A percentile compares a stretch with the other conserved stretches of the same genome.
These are phyloP conservation scores for Rhododendron ferrugineum DNA, from an alignment of 148 eudicot species.

Conservation along the genomic window DNA sequence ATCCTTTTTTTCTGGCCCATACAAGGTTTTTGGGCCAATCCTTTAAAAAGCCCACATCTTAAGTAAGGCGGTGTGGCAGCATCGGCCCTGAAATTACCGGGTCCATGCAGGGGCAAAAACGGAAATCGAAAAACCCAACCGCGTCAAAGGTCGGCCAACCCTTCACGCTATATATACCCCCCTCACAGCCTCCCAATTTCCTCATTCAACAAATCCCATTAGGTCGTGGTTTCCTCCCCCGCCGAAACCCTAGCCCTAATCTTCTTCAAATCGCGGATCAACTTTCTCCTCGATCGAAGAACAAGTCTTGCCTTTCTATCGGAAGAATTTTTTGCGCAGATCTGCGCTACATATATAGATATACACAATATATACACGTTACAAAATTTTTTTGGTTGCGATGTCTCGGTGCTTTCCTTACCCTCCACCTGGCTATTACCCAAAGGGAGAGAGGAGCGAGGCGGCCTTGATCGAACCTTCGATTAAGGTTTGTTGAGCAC, in stretches of 20 bases:
- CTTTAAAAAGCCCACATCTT: neutral
- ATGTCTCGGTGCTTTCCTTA: constrained; percentile 91
- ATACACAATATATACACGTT: neutral
- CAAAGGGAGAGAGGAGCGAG: constrained; percentile 33
- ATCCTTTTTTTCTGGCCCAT: too few species aligned
- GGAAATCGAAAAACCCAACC: neutral
- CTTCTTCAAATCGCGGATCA: neutral
- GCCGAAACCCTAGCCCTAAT: constrained; percentile 4
- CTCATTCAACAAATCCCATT: neutral
- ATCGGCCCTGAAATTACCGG: neutral
- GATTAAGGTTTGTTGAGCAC: constrained; percentile 91
- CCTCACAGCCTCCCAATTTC: neutral
- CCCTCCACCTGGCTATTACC: constrained; percentile 57
- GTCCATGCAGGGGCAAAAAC: neutral
- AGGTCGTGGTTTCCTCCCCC: neutral
- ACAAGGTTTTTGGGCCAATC: neutral
- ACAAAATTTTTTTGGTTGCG: constrained; percentile 6
- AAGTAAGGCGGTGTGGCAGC: neutral
- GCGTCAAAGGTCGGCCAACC: neutral
- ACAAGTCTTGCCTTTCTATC: too few species aligned
- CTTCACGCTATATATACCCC: neutral
- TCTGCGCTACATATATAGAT: neutral
- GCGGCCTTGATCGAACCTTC: constrained; percentile 79
- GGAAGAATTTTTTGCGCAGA: neutral
- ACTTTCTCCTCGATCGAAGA: too few species aligned